Conservation (phyloP, 2,329 filamentous ascomycete species). For the Mycosphaerelloides madeirae region DNA sequence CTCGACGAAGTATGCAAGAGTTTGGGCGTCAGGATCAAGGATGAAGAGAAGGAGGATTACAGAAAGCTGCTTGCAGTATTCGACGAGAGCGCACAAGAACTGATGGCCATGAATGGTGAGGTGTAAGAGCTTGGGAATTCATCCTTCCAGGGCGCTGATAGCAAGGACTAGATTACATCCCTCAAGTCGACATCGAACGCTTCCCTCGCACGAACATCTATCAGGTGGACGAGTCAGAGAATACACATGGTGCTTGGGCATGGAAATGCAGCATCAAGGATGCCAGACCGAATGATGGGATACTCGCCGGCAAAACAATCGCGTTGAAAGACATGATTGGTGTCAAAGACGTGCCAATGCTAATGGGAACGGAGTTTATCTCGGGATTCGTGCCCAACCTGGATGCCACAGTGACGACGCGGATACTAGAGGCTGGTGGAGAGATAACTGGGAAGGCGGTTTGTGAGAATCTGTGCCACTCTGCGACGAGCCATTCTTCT, state of each 20-base stretch:
- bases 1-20: slow-evolving; percentile 32
- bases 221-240: slow-evolving; percentile 32
- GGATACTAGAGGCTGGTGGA: slow-evolving; percentile 42
- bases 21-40: slow-evolving; percentile 32
- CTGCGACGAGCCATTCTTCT: slow-evolving; percentile 19
- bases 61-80: slow-evolving; percentile 36
- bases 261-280: slow-evolving; percentile 39
- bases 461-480: slow-evolving; percentile 44
- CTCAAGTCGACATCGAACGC: slow-evolving; percentile 29
- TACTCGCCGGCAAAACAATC: slow-evolving; percentile 39
- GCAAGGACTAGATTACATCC: slow-evolving; percentile 28
- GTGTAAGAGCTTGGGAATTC: not conserved
- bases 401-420: slow-evolving; percentile 45
- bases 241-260: slow-evolving; percentile 41
- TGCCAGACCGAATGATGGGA: slow-evolving; percentile 20
- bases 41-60: slow-evolving; percentile 38
- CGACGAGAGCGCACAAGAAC: slow-evolving; percentile 35
- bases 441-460: slow-evolving; percentile 43
- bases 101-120: slow-evolving; percentile 35
- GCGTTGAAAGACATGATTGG: slow-evolving; percentile 48
- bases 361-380: slow-evolving; percentile 42
- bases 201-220: slow-evolving; percentile 36
- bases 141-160: not conserved
- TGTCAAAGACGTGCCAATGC: slow-evolving; percentile 42
- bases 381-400: slow-evolving; percentile 34